phyloP scores from a whole-genome alignment of 1,284 basidiomycete species.

The Paramarasmius palmivorus region DNA sequence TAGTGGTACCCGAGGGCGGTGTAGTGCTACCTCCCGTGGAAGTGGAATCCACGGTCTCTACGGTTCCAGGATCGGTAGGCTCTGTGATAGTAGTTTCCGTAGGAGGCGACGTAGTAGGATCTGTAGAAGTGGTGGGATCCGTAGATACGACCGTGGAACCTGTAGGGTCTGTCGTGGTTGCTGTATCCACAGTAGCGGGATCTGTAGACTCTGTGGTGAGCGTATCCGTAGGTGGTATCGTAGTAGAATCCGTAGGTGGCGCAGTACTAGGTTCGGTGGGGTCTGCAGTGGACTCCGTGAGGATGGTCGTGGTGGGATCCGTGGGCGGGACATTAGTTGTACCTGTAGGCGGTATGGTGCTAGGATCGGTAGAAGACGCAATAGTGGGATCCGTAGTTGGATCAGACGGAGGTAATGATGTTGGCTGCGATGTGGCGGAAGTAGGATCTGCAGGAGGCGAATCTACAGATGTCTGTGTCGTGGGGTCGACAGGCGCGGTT shows the following conservation, averaged over 20 bases:
- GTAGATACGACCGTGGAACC: not conserved
- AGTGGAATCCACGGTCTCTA: not conserved
- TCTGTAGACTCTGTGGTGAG: no score
- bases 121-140: no score
- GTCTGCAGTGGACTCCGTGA: not conserved
- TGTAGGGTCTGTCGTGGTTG: not conserved
- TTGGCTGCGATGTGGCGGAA: not conserved
- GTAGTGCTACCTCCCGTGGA: not conserved
- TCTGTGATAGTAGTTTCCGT: not conserved
- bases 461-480: no score
- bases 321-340: not conserved
- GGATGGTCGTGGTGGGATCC: no score
- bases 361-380: not conserved
- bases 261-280: not conserved
- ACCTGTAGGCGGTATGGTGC: not conserved
- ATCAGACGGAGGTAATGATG: not conserved
- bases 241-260: not conserved
- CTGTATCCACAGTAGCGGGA: not conserved
- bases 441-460: no score
- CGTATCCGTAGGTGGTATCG: no score
- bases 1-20: not conserved
- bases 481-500: no score
- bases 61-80: not conserved
- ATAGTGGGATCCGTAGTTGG: no score
- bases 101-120: not conserved